Evolutionary conservation across 257 asterid genomes (phyloP), one percentile per base, ranked within the genome.

Genomic region (Solanum clarkiae): DNA sequence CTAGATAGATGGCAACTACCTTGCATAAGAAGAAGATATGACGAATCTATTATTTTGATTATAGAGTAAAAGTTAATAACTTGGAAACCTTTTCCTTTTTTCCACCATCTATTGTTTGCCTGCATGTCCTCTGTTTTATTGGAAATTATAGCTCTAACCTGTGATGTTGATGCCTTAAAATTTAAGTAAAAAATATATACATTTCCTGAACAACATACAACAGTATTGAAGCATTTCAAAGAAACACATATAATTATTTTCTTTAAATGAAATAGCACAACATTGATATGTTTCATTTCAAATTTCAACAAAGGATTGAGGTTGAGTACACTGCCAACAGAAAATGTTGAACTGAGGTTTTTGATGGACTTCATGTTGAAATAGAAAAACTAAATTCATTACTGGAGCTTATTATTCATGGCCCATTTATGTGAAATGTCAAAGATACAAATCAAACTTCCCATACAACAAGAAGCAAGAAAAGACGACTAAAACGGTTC

Each of bases 371-470:
- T 77, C 47, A 51, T 26, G 82, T 26, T 51, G 47, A 53, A 63
- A 26, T 29, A 24, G 75, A 40, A 82, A 66, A 62, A 82, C 16
- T 3, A 22, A 51, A 62, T 82, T 45, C 85, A 62, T 45, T 42
- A 66, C 36, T 53, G n/a, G 24, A 40, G 80, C 45, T 85, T 80
- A 85, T 84, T 69, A 16, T 26, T 68, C 45, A 81, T 81, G 87
- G 72, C 60, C 85, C 84, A 70, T 57, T 84, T 82, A 55, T 86
- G 59, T 56, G 55, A 84, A 62, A 60, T 17, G 80, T 80, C 86
- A 77, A 85, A 45, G 74, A 82, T 45, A 87, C 87, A 84, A 85
- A 54, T 65, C 70, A 62, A 86, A 82, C 56, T 56, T 51, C 40
- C 88, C 80, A 49, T 62, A 86, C 89, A 87, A 18, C 68, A 75